These are phyloP conservation scores for Lepidopterella palustris DNA, from an alignment of 495 filamentous ascomycete genomes.

Conservation along the genomic window DNA sequence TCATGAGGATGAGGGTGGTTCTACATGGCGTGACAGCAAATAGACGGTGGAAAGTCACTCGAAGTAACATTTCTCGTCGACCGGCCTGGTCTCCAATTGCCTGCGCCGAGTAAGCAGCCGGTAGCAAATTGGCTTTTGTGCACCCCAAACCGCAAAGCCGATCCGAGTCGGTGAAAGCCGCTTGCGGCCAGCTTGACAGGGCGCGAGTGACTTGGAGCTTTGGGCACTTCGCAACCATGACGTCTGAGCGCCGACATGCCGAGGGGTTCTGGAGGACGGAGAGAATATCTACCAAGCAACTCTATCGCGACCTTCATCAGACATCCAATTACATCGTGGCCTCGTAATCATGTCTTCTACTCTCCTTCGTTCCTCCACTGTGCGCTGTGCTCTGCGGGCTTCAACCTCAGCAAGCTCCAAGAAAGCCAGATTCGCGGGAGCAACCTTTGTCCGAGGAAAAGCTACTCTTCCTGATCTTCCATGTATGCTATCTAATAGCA, in stretches of 20 bases:
- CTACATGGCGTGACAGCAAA: slow-evolving; percentile 8
- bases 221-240: neutral
- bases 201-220: neutral
- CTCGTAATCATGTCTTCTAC: slow-evolving; percentile 48
- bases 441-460: slow-evolving; percentile 75
- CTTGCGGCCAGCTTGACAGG: neutral
- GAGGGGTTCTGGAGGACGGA: neutral
- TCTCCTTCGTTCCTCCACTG: slow-evolving; percentile 46
- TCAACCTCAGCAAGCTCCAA: slow-evolving; percentile 45
- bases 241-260: neutral
- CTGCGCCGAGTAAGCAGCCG: too few relatives aligned
- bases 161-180: neutral
- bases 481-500: slow-evolving; percentile 53
- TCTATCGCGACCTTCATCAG: neutral
- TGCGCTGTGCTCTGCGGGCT: slow-evolving; percentile 50
- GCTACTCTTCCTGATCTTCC: slow-evolving; percentile 90
- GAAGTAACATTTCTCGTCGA: too few relatives aligned
- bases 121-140: neutral
- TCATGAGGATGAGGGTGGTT: neutral
- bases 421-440: slow-evolving; percentile 56
- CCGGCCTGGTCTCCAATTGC: too few relatives aligned
- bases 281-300: neutral
- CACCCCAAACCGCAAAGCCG: neutral
- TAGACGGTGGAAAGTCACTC: neutral
- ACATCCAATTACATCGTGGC: neutral